Evolutionary conservation across 176 grass and related monocot species (phyloP).

Genomic region (Poa pratensis): DNA sequence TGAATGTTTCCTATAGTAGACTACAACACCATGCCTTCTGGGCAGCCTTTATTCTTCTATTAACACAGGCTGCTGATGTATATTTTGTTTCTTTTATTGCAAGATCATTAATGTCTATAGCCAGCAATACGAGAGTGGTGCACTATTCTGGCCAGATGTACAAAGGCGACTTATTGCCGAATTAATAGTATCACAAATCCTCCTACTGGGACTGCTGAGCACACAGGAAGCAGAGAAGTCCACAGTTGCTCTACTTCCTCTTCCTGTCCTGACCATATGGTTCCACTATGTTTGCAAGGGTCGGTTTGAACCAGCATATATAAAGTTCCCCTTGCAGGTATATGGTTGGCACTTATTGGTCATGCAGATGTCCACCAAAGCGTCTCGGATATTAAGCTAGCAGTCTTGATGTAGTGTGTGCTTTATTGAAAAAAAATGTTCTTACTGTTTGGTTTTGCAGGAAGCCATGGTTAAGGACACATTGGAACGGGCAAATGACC

Average conservation of each 20-base stretch:
- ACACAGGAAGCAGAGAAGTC: conserved; percentile 69
- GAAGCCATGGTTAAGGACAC: conserved; percentile 99
- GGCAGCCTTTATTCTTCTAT: conserved; percentile 7
- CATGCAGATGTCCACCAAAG: background rate
- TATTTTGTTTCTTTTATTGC: conserved; percentile 34
- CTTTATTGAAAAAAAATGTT: no score
- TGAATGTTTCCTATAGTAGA: conserved; percentile 27
- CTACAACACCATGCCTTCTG: background rate
- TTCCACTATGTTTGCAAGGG: conserved; percentile 85
- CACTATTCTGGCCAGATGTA: conserved; percentile 93
- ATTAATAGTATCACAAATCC: conserved; percentile 85
- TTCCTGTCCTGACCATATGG: conserved; percentile 86
- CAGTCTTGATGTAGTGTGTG: background rate
- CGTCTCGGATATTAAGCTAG: background rate
- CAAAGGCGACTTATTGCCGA: conserved; percentile 68
- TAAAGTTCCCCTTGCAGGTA: conserved; percentile 88
- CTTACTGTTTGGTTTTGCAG: conserved; percentile 54
- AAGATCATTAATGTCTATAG: conserved; percentile 98
- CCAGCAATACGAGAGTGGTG: conserved; percentile 88
- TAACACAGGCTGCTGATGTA: conserved; percentile 2
- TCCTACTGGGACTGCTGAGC: conserved; percentile 82
- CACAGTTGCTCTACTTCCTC: conserved; percentile 64
- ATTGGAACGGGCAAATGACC: conserved; percentile 72
- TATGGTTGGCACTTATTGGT: conserved; percentile 17
- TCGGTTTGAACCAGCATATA: conserved; percentile 88